Conservation (phyloP, 768 basidiomycete genomes). For the Calocybe indica region DNA sequence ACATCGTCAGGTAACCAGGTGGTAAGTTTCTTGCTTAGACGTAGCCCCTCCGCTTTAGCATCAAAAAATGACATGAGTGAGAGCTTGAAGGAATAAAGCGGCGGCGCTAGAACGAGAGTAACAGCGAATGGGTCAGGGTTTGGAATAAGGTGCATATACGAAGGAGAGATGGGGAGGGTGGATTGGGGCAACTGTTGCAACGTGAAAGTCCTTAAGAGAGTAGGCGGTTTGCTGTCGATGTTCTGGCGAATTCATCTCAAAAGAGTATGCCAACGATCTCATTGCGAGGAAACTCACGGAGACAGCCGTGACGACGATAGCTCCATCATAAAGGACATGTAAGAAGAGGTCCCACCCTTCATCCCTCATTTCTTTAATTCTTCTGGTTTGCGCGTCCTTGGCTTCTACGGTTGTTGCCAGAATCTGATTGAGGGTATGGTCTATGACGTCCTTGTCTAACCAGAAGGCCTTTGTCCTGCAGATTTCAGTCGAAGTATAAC, state of each 20-base stretch:
- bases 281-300: constrained; percentile 42
- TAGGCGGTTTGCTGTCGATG: constrained; percentile 84
- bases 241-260: constrained; percentile 44
- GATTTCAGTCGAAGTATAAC: too few relatives aligned
- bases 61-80: constrained; percentile 59
- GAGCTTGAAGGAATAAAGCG: constrained; percentile 56
- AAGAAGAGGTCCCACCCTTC: constrained; percentile 80
- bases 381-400: constrained; percentile 41
- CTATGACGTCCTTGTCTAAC: constrained; percentile 60
- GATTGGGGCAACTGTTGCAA: constrained; percentile 57
- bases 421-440: constrained; percentile 36
- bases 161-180: constrained; percentile 40
- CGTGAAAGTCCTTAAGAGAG: constrained; percentile 68
- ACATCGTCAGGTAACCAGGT: constrained; percentile 40
- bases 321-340: constrained; percentile 65
- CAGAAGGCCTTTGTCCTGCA: constrained; percentile 33
- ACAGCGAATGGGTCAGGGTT: constrained; percentile 34
- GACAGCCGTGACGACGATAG: constrained; percentile 66
- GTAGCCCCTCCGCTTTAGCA: constrained; percentile 47
- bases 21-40: constrained; percentile 31
- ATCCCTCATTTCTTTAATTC: constrained; percentile 56
- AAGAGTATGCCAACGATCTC: background rate
- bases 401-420: constrained; percentile 27
- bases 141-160: constrained; percentile 49
- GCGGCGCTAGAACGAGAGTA: constrained; percentile 61